Base-by-base conservation (phyloP, 2,329 filamentous ascomycete species). In the Botrytis cinerea region DNA sequence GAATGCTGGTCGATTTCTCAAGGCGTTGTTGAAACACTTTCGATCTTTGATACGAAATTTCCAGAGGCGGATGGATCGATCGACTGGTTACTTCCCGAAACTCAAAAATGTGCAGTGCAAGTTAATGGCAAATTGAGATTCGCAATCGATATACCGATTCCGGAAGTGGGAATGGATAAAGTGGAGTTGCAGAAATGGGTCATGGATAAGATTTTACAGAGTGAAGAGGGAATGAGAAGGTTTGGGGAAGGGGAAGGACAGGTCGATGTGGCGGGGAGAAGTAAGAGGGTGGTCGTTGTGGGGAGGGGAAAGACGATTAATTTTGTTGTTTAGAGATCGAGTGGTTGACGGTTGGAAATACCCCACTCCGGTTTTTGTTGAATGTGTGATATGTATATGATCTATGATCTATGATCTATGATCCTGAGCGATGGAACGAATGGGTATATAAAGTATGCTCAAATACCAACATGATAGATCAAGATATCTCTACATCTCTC, bases 91-190 rank as follows among this genome's bases (percentile, higher is more conserved):
- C 83, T 87, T 78, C 82, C 86, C 71, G 82, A 85, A 75, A 84
- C 82, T 75, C 82, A 87, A 80, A 83, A 81, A 5, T 92, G 90
- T 76, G 91, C 91, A 0, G 90, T 97, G 25, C 92, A 94, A 79
- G 83, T 97, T 75, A 94, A 97, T 79, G 93, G 94, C n/a, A 94
- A 92, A 81, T 82, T 93, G 75, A 89, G 89, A 54, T 91, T 91
- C 75, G 88, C 88, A 0, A 86, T 91, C n/a, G 85, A 90, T 2
- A 89, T 96, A 38, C 85, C 88, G 0, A 85, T 85, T 43, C 84
- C 86, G 61, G 81, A 86, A 5, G 79, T 79, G 0, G 81, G 81
- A 1, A 78, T 88, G 40, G 77, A 81, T 40, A 83, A 81, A 18
- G 82, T 85, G 4, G 83, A 67, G 70, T 83, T 92, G 74, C 84